Conservation (phyloP, 331 rosid species). For the Cydonia oblonga region DNA sequence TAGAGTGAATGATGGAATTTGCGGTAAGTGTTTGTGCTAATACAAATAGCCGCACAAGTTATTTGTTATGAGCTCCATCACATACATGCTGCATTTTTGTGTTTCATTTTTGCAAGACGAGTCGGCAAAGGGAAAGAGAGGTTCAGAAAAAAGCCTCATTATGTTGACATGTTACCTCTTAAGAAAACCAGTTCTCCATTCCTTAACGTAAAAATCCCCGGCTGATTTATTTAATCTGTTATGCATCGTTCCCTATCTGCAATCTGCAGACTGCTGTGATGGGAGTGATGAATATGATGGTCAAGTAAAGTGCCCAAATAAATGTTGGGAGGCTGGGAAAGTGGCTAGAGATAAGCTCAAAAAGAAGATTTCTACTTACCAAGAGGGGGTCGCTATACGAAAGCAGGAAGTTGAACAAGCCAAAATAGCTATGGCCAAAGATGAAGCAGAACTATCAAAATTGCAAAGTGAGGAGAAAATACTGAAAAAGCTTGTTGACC, state of each 20-base stretch:
- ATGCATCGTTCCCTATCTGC: slow-evolving; percentile 9
- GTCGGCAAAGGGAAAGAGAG: neutral
- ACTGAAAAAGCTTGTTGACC: slow-evolving; percentile 67
- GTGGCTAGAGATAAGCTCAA: slow-evolving; percentile 67
- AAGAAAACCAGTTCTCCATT: neutral
- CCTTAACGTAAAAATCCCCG: neutral
- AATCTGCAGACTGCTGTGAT: slow-evolving; percentile 80
- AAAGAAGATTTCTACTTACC: slow-evolving; percentile 62
- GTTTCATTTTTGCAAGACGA: neutral
- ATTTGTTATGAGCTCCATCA: neutral
- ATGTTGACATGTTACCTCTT: neutral
- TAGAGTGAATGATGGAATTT: slow-evolving; percentile 87
- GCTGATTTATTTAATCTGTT: neutral
- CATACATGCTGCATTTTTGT: neutral
- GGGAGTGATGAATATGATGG: slow-evolving; percentile 87
- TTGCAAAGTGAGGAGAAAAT: slow-evolving; percentile 60
- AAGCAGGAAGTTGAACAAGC: slow-evolving; percentile 66
- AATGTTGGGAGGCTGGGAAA: slow-evolving; percentile 98
- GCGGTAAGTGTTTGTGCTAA: slow-evolving; percentile 45
- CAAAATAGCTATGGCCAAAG: slow-evolving; percentile 43
- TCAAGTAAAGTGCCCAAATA: slow-evolving; percentile 64
- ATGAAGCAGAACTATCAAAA: slow-evolving; percentile 55
- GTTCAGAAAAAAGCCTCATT: neutral
- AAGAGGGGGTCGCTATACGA: slow-evolving; percentile 61
- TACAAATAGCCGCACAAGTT: neutral